Percentiles rank a stretch among this genome's conserved stretches.
Conservation (phyloP, 1,284 basidiomycete genomes). For the Trametes polyzona region DNA sequence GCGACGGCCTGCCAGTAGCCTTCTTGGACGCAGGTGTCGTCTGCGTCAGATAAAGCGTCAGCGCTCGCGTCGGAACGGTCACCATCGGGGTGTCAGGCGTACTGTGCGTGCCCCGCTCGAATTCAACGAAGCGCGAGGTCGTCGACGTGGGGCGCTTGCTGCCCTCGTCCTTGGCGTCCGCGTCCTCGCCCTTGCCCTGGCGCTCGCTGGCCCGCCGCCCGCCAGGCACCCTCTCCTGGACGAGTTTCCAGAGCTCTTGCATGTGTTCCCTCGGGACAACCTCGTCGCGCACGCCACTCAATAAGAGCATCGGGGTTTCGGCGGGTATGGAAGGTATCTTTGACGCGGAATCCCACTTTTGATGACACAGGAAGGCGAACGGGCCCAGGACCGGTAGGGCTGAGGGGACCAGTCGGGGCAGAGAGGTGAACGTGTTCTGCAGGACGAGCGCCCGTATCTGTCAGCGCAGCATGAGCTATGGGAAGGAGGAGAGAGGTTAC, state of each 20-base stretch:
- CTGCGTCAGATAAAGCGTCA: constrained; percentile 20
- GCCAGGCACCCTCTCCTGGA: constrained; percentile 47
- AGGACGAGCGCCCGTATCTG: constrained; percentile 82
- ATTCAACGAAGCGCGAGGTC: constrained; percentile 34
- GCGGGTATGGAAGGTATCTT: constrained; percentile 73
- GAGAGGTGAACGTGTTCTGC: constrained; percentile 91
- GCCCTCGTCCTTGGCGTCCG: constrained; percentile 18
- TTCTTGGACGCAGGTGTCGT: constrained; percentile 41
- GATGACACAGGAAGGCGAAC: constrained; percentile 84
- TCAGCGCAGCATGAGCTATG: neutral
- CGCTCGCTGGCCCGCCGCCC: constrained; percentile 9
- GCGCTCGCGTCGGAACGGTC: neutral
- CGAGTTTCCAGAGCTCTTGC: constrained; percentile 71
- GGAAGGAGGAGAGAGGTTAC: neutral
- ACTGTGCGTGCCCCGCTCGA: constrained; percentile 36
- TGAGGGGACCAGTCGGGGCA: constrained; percentile 80
- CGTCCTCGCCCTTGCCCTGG: constrained; percentile 12
- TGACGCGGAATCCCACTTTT: constrained; percentile 87
- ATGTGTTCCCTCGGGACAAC: constrained; percentile 89
- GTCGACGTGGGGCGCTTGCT: constrained; percentile 1
- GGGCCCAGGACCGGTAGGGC: constrained; percentile 81
- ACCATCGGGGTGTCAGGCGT: constrained; percentile 1
- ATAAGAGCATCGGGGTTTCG: constrained; percentile 82
- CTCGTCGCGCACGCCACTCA: constrained; percentile 82
- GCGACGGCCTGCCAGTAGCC: constrained; percentile 39